Conservation (phyloP, 2,329 filamentous ascomycete genomes). For the Aspergillus sp. region DNA sequence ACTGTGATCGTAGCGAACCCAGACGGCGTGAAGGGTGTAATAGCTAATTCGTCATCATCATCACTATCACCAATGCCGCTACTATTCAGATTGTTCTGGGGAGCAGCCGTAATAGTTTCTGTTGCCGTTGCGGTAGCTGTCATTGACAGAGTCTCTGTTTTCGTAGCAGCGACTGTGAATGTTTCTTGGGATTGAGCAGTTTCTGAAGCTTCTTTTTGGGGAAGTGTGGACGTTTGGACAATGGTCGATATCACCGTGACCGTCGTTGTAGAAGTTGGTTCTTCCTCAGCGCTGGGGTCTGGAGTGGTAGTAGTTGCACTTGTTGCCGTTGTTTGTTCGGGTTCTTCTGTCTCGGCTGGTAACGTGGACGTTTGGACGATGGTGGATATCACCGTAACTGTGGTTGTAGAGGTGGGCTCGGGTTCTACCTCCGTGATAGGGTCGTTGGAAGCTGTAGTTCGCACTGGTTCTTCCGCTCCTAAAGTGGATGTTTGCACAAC, state of each 20-base stretch:
- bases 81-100: background rate
- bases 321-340: background rate
- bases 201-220: background rate
- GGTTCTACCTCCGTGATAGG: background rate
- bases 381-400: background rate
- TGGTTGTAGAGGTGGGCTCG: background rate
- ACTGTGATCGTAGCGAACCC: slow-evolving; percentile 17
- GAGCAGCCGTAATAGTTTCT: background rate
- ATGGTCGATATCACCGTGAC: background rate
- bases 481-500: background rate
- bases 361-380: background rate
- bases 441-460: background rate
- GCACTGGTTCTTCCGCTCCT: no score
- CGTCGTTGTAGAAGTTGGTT: background rate
- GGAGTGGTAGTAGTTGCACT: background rate
- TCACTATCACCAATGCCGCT: background rate
- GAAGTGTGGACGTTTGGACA: background rate
- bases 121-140: background rate
- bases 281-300: background rate
- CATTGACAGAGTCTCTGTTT: background rate
- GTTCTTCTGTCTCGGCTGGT: background rate
- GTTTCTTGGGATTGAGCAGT: background rate
- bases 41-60: background rate
- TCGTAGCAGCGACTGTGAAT: background rate
- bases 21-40: slow-evolving; percentile 16